A percentile compares a stretch with the other conserved stretches of the same genome.
These are phyloP conservation scores for Ramaria sp. DNA, from an alignment of 768 basidiomycete genomes.

Conservation along the genomic window DNA sequence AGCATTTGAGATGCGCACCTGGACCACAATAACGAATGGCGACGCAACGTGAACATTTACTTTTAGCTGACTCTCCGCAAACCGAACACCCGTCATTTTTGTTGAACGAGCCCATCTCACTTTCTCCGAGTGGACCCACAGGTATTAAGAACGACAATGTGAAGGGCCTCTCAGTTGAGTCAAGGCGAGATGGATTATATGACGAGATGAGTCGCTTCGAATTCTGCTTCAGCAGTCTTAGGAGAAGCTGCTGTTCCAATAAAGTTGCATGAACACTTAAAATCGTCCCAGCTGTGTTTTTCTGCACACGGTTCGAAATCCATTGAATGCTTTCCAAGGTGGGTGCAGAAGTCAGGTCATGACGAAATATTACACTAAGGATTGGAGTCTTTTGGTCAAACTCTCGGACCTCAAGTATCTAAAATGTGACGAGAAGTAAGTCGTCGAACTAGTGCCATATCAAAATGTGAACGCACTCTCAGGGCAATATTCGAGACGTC, in stretches of 20 bases:
- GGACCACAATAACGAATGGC: conserved; percentile 27
- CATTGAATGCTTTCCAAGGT: too few relatives aligned
- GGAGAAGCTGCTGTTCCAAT: conserved; percentile 24
- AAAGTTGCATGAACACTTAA: conserved; percentile 1
- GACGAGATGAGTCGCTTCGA: conserved; percentile 19
- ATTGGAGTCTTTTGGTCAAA: background rate
- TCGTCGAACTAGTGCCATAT: too few relatives aligned
- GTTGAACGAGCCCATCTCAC: conserved; percentile 28
- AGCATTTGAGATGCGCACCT: conserved; percentile 16
- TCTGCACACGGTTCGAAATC: too few relatives aligned
- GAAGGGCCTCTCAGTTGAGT: conserved; percentile 17
- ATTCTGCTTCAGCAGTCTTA: conserved; percentile 24
- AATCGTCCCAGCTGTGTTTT: too few relatives aligned
- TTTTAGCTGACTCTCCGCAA: conserved; percentile 26
- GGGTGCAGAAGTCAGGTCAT: too few relatives aligned
- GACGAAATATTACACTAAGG: background rate
- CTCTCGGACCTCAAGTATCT: background rate
- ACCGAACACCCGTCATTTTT: conserved; percentile 26
- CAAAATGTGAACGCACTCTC: too few relatives aligned
- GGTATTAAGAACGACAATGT: conserved; percentile 27
- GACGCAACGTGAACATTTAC: conserved; percentile 26
- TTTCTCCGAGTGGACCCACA: conserved; percentile 24
- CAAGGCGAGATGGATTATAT: conserved; percentile 16
- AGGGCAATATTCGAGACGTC: too few relatives aligned
- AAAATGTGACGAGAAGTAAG: too few relatives aligned